Evolutionary conservation across 371 early-diverging fungal genomes (phyloP).

Genomic region (Rhizopus microsporus): DNA sequence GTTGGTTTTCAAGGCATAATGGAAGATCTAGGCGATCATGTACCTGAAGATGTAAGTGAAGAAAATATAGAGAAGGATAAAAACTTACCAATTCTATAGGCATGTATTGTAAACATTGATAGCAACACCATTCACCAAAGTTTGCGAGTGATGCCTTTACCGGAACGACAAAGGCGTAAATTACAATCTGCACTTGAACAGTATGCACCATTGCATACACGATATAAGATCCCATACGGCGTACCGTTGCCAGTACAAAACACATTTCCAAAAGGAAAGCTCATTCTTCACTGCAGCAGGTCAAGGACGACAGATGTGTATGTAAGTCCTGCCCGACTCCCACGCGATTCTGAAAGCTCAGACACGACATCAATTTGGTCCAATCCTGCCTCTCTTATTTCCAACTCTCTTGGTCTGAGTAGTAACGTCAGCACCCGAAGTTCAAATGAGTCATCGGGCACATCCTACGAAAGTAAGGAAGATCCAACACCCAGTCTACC

Average conservation of each 20-base stretch:
- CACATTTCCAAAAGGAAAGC: conserved; percentile 63
- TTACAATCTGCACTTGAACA: conserved; percentile 54
- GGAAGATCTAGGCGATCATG: conserved; percentile 58
- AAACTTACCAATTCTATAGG: conserved; percentile 27
- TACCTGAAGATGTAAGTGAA: conserved; percentile 64
- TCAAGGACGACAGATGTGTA: conserved; percentile 43
- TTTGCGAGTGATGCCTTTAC: conserved; percentile 42
- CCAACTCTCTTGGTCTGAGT: conserved; percentile 35
- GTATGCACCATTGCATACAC: conserved; percentile 52
- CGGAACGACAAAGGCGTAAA: conserved; percentile 58
- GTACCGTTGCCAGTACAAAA: conserved; percentile 55
- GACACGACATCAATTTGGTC: conserved; percentile 36
- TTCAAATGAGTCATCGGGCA: conserved; percentile 38
- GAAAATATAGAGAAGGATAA: neutral
- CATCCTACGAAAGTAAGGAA: conserved; percentile 3
- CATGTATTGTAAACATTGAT: conserved; percentile 61
- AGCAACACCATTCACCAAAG: conserved; percentile 56
- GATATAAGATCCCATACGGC: conserved; percentile 47
- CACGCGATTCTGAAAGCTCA: conserved; percentile 31
- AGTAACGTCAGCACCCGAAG: conserved; percentile 31
- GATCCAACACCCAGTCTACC: conserved; percentile 25
- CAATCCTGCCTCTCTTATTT: conserved; percentile 24
- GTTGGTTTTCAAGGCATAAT: conserved; percentile 68
- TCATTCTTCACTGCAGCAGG: conserved; percentile 49
- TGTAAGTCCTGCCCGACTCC: conserved; percentile 28